A percentile compares a stretch with the other conserved stretches of the same genome.
Conservation (phyloP, 345 rosid genomes). For the Sisymbrium irio region DNA sequence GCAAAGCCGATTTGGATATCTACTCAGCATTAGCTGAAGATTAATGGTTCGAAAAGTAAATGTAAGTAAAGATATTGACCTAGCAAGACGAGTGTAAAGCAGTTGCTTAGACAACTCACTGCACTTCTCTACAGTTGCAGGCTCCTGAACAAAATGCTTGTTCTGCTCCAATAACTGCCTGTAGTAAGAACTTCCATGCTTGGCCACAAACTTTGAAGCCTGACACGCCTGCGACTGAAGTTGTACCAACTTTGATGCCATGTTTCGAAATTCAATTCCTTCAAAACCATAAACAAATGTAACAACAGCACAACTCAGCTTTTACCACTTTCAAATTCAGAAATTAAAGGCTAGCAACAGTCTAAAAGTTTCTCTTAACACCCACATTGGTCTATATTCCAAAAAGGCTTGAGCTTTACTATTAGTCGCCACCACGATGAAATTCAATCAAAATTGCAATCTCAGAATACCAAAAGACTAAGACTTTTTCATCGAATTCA, state of each 20-base stretch:
- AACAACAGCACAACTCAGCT: neutral
- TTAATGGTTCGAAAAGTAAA: neutral
- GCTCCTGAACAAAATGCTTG: slow-evolving; percentile 63
- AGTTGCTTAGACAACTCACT: slow-evolving; percentile 54
- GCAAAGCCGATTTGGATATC: neutral
- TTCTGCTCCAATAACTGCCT: slow-evolving; percentile 64
- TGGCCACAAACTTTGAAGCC: slow-evolving; percentile 49
- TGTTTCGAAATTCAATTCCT: slow-evolving; percentile 5
- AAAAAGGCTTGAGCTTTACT: neutral
- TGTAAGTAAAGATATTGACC: slow-evolving; percentile 34
- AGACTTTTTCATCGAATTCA: neutral
- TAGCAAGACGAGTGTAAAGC: slow-evolving; percentile 71
- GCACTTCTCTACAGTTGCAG: slow-evolving; percentile 63
- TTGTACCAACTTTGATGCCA: slow-evolving; percentile 61
- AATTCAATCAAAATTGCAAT: neutral
- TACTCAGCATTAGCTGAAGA: neutral
- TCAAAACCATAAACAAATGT: neutral
- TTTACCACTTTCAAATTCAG: neutral
- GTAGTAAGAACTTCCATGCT: slow-evolving; percentile 53
- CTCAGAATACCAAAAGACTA: neutral
- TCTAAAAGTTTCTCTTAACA: neutral
- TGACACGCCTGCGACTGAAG: slow-evolving; percentile 61
- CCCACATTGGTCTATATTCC: neutral
- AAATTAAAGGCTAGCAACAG: neutral
- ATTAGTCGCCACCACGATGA: neutral